Conservation (phyloP, 2,329 filamentous ascomycete genomes). For the Epicoccum sorghinum region DNA sequence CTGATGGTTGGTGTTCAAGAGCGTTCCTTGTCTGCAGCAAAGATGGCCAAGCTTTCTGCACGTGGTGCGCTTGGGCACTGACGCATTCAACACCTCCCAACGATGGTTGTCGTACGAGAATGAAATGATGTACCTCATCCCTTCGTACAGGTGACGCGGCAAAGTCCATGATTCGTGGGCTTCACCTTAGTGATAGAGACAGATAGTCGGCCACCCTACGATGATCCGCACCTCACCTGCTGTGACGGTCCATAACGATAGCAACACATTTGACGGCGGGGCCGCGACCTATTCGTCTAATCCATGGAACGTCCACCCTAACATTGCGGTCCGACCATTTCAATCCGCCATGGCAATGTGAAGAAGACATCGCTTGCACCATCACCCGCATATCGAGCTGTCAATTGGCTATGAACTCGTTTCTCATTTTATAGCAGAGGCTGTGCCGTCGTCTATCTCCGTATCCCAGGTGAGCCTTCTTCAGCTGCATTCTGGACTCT, state of each 20-base stretch:
- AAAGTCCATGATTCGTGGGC: not conserved
- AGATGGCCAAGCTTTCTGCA: not conserved
- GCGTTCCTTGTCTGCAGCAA: not conserved
- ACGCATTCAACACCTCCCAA: not conserved
- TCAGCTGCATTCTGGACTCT: not conserved
- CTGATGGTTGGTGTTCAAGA: not conserved
- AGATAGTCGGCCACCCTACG: not conserved
- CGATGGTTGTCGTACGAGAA: not conserved
- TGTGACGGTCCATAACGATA: not conserved
- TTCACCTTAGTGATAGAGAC: not conserved
- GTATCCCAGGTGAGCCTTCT: not conserved
- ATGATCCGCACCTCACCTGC: not conserved
- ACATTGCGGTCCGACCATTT: not conserved
- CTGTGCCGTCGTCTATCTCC: constrained; percentile 1
- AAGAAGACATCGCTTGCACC: not conserved
- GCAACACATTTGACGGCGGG: not conserved
- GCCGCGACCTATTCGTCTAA: not conserved
- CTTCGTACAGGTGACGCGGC: not conserved
- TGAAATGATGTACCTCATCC: not conserved
- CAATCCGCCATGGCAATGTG: not conserved
- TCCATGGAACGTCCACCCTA: not conserved
- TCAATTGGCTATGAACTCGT: not conserved
- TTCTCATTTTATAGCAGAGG: not conserved
- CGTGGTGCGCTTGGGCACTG: not conserved
- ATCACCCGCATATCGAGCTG: constrained; percentile 3